Base-by-base conservation (phyloP, 495 filamentous ascomycete species). In the Xylaria grammica region DNA sequence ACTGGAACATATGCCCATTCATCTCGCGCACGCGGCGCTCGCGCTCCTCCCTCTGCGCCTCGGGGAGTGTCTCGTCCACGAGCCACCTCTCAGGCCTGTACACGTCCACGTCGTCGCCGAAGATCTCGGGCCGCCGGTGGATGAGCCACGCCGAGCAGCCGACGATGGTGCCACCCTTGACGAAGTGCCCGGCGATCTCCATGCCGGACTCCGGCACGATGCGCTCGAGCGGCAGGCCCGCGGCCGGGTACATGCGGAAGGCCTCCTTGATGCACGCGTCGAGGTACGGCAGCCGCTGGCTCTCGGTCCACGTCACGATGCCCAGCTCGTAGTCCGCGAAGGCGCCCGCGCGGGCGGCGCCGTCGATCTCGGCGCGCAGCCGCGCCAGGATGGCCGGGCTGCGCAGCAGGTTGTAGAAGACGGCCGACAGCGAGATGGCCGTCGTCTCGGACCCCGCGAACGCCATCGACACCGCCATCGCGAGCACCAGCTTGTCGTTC, bases 201-300 rank as follows among this genome's bases (percentile, higher is more conserved):
- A 74, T 48, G 29, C 87, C 89, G 8, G 80, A 77, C 45, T 74
- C 72, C 1, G 86, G 90, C 7, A 90, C 87, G 38, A 89, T 73
- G 29, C 88, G 82, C 75, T 91, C 89, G 53, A 91, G 82, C 20
- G 84, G 79, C 24, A 90, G 72, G 0, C 85, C 85, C 0, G 86
- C 79, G 8, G 87, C 84, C 0, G 90, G 87, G 67, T 91, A 85
- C 19, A 91, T 56, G 3, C 89, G 82, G 72, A 91, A 84, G 0
- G 85, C 78, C 74, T 93, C 90, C 74, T 90, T 88, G 66, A 92
- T 83, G 38, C 85, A 84, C 4, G 89, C 87, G 60, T 88, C 86
- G 13, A 92, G 82, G 67, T 91, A 92, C 17, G 73, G 73, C 7
- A 88, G 76, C 51, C 79, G 78, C 68, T 87, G 87, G 36, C 77